phyloP scores from a whole-genome alignment of 179 eudicot genomes.

The Pouteria campechiana region DNA sequence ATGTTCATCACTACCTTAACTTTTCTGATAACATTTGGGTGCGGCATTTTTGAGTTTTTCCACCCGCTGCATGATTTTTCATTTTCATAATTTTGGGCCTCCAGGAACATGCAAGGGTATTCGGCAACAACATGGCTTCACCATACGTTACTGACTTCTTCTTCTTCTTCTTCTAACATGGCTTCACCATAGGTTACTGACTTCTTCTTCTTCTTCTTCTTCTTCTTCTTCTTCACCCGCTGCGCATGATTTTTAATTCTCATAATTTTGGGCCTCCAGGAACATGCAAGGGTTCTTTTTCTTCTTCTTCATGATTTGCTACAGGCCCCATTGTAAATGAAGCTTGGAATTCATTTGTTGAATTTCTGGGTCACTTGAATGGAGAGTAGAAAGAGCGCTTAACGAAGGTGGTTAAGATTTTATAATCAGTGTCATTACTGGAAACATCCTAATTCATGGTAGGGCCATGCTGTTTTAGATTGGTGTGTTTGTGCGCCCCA shows the following conservation, averaged over 20 bases:
- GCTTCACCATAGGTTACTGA: neutral
- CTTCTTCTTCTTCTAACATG: conserved; percentile 3
- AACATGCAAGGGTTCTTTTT: neutral
- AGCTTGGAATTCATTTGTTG: neutral
- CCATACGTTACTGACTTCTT: neutral
- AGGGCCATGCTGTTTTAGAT: no score
- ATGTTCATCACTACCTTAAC: neutral
- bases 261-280: neutral
- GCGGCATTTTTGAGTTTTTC: no score
- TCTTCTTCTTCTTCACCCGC: neutral
- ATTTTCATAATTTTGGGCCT: neutral
- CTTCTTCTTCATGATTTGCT: neutral
- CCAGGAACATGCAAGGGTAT: neutral
- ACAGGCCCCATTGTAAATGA: neutral
- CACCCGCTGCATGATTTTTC: neutral
- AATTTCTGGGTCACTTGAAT: no score
- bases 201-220: neutral
- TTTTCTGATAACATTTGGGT: no score
- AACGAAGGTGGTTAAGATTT: no score
- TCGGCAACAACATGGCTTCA: no score
- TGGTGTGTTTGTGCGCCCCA: no score
- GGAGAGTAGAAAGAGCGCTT: no score
- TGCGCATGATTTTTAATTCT: neutral
- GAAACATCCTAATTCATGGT: no score
- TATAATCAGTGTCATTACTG: no score